Conservation (phyloP, 768 basidiomycete genomes). For the Basidioascus undulatus region DNA sequence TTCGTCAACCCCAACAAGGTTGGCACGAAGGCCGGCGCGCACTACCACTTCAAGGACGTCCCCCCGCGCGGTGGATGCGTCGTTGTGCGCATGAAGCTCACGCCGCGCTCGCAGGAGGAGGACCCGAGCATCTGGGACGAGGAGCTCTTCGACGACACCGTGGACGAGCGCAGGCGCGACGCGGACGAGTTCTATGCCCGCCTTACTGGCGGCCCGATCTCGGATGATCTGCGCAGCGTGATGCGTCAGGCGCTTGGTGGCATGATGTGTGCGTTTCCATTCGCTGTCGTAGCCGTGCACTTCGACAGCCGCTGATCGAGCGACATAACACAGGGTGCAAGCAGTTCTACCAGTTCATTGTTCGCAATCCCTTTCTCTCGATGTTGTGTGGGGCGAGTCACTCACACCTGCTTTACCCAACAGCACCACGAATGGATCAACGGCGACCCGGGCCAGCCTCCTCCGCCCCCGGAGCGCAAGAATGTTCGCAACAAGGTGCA, state of each 20-base stretch:
- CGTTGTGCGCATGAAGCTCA: slow-evolving; percentile 81
- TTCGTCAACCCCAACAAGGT: slow-evolving; percentile 68
- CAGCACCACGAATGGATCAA: slow-evolving; percentile 88
- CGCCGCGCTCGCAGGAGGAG: slow-evolving; percentile 43
- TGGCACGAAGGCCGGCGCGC: slow-evolving; percentile 83
- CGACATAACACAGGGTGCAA: slow-evolving; percentile 31
- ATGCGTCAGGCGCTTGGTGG: slow-evolving; percentile 89
- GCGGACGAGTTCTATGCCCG: slow-evolving; percentile 85
- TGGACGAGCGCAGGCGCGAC: slow-evolving; percentile 77
- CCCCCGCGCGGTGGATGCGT: slow-evolving; percentile 82
- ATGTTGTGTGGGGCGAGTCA: no score
- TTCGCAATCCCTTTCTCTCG: no score
- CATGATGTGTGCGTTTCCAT: slow-evolving; percentile 45
- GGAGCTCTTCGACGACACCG: slow-evolving; percentile 55
- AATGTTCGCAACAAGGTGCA: slow-evolving; percentile 54
- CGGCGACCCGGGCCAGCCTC: slow-evolving; percentile 83
- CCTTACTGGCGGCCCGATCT: slow-evolving; percentile 58
- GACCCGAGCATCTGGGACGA: slow-evolving; percentile 72
- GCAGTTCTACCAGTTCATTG: slow-evolving; percentile 89
- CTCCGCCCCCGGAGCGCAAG: slow-evolving; percentile 76
- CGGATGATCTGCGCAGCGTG: slow-evolving; percentile 79
- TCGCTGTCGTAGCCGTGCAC: not conserved
- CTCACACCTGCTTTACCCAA: no score
- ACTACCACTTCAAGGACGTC: slow-evolving; percentile 66
- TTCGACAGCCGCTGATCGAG: not conserved